Conservation (phyloP, 129 eudicot genomes). For the Artemisia argyi region DNA sequence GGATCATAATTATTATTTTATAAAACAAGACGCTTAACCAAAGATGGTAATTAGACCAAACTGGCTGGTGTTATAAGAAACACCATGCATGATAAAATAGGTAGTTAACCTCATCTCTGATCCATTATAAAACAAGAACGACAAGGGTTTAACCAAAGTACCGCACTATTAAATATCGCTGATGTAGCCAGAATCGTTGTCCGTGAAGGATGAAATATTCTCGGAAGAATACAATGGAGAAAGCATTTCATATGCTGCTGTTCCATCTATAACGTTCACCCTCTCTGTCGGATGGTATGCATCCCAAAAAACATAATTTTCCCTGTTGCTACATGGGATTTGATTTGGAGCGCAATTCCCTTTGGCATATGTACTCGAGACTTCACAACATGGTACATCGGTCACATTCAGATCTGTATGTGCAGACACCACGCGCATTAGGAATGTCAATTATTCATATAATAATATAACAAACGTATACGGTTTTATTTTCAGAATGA, state of each 20-base stretch:
- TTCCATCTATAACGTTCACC: conserved; percentile 18
- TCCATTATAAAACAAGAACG: too few species aligned
- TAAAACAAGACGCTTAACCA: too few species aligned
- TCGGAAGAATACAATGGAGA: conserved; percentile 9
- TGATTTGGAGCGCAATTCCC: conserved; percentile 21
- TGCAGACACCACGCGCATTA: neutral
- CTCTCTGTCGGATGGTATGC: conserved; percentile 33
- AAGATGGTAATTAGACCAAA: too few species aligned
- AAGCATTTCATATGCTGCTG: conserved; percentile 18
- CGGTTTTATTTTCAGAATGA: neutral
- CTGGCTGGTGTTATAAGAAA: too few species aligned
- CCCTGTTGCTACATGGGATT: conserved; percentile 30
- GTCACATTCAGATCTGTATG: conserved; percentile 32
- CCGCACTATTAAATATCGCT: conserved; percentile 8
- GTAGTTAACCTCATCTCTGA: too few species aligned
- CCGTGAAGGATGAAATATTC: neutral
- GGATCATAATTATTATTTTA: too few species aligned
- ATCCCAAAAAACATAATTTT: conserved; percentile 31
- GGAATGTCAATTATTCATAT: neutral
- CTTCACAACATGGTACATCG: conserved; percentile 25
- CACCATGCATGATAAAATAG: too few species aligned
- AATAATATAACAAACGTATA: neutral
- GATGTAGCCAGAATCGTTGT: neutral
- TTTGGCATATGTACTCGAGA: conserved; percentile 16
- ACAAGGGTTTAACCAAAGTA: too few species aligned